Evolutionary conservation across 345 rosid species (phyloP).

Genomic region (Bruguiera gymnorhiza): DNA sequence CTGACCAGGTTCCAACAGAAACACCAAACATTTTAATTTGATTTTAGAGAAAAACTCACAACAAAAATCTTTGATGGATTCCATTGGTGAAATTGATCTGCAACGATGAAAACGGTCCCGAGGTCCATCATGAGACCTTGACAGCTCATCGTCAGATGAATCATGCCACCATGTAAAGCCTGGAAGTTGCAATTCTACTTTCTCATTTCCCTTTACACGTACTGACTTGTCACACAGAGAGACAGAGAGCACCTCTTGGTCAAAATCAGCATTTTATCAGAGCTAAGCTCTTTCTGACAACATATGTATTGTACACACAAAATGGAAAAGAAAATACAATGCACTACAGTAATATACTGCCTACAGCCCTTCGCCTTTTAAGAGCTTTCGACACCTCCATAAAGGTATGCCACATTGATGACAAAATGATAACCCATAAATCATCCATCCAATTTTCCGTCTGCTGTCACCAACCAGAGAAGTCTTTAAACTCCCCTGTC

Average conservation of each 20-base stretch:
- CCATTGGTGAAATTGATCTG: neutral
- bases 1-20: too few relatives aligned
- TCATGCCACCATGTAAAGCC: constrained; percentile 11
- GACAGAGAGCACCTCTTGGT: constrained; percentile 1
- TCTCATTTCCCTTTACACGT: constrained; percentile 4
- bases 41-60: neutral
- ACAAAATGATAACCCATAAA: constrained; percentile 3
- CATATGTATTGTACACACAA: neutral
- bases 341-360: constrained; percentile 2
- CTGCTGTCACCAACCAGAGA: constrained; percentile 70
- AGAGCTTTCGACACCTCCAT: too few relatives aligned
- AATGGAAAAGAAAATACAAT: constrained; percentile 5
- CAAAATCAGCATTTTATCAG: constrained; percentile 11
- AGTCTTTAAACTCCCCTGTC: constrained; percentile 57
- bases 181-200: neutral
- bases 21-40: too few relatives aligned
- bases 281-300: neutral
- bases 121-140: constrained; percentile 19
- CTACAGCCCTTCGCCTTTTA: neutral
- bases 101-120: constrained; percentile 9
- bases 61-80: neutral
- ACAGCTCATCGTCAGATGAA: constrained; percentile 17
- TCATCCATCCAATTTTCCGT: neutral
- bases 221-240: neutral
- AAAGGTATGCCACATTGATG: neutral